Conservation (phyloP, 2,329 filamentous ascomycete species). For the Periconia sp. region DNA sequence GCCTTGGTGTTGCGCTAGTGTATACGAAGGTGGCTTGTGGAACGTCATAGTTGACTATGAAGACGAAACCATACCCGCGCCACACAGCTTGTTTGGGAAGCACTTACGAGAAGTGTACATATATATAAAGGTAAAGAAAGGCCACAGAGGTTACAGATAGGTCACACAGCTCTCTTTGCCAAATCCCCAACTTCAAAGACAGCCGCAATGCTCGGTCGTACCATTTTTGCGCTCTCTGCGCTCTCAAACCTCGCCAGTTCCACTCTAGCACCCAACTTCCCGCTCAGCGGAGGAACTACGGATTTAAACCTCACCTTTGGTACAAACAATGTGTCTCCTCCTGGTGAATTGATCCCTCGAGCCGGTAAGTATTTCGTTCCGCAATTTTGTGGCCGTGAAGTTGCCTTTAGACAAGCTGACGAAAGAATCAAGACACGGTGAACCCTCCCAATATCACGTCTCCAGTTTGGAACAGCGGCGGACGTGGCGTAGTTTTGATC, state of each 20-base stretch:
- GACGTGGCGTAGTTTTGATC: conserved; percentile 28
- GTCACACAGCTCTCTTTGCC: too few species aligned
- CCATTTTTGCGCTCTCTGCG: conserved; percentile 12
- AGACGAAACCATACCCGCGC: too few species aligned
- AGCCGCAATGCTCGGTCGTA: background rate
- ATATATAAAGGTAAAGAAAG: too few species aligned
- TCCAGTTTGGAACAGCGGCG: conserved; percentile 14
- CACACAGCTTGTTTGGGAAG: too few species aligned
- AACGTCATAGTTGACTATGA: too few species aligned
- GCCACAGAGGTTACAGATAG: too few species aligned
- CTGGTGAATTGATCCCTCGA: conserved; percentile 35
- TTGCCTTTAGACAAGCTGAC: background rate
- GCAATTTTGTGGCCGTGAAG: background rate
- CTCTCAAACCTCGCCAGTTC: conserved; percentile 15
- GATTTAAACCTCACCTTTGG: conserved; percentile 32
- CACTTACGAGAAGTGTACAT: too few species aligned
- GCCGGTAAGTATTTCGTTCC: conserved; percentile 21
- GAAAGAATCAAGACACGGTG: conserved; percentile 21
- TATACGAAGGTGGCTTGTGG: too few species aligned
- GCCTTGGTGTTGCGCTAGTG: too few species aligned
- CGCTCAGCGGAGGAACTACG: conserved; percentile 15
- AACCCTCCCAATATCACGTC: conserved; percentile 25
- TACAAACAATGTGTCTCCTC: conserved; percentile 34
- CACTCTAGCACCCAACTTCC: conserved; percentile 33
- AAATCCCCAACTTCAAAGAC: too few species aligned